Conservation (phyloP, 1,139 yeast genomes). For the Sugiyamaella grinbergsii region DNA sequence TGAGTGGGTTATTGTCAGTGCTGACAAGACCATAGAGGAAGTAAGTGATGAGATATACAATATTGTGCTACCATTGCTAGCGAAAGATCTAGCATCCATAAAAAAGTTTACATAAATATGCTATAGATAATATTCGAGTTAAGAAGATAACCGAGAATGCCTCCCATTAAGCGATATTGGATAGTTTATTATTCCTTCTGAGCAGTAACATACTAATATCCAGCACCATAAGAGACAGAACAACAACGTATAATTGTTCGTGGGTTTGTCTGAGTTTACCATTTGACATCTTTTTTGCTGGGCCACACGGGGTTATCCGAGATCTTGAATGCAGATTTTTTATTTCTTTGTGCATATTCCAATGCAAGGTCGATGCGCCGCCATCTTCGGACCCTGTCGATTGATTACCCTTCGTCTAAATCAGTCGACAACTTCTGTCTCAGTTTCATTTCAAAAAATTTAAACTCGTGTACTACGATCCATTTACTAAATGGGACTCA, state of each 20-base stretch:
- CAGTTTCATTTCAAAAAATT: no score
- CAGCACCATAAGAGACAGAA: no score
- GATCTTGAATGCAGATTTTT: neutral
- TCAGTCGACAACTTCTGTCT: neutral
- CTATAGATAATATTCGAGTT: neutral
- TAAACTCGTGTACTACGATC: no score
- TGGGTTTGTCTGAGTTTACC: neutral
- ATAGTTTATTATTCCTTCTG: no score
- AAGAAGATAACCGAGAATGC: no score
- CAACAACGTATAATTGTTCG: no score
- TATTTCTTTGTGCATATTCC: neutral
- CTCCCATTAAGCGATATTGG: no score
- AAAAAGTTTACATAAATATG: conserved; percentile 2
- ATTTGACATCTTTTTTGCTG: no score
- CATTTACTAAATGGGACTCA: no score
- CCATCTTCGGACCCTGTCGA: neutral
- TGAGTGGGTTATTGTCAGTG: conserved; percentile 54
- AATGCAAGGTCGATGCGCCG: neutral
- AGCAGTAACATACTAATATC: no score
- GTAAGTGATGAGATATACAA: conserved; percentile 8
- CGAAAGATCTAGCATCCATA: conserved; percentile 4
- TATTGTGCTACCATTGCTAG: conserved; percentile 5
- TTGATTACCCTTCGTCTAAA: neutral
- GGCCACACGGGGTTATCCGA: no score
- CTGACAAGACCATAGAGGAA: conserved; percentile 49